Conservation (phyloP, 2,329 filamentous ascomycete genomes). For the Lachnum nothofagi region DNA sequence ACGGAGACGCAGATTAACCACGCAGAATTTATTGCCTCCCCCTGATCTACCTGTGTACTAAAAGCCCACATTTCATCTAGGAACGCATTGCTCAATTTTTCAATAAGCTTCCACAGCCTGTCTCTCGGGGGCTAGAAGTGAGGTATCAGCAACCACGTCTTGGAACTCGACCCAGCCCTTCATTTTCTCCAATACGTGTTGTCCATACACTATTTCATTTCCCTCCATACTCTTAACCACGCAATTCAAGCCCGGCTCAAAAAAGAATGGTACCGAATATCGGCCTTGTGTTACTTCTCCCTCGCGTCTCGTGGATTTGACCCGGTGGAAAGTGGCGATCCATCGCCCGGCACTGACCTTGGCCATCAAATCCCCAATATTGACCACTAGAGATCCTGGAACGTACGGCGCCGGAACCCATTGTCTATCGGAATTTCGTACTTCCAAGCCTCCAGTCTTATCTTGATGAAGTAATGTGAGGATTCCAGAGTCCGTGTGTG, state of each 20-base stretch:
- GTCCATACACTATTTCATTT: conserved; percentile 36
- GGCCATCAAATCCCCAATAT: conserved; percentile 41
- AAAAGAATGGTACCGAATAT: conserved; percentile 45
- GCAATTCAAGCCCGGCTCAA: conserved; percentile 41
- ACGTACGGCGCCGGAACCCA: conserved; percentile 45
- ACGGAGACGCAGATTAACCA: no score
- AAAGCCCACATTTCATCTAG: background rate
- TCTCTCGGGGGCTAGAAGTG: background rate
- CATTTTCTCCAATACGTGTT: conserved; percentile 41
- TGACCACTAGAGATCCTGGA: conserved; percentile 44
- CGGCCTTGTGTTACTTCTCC: conserved; percentile 9
- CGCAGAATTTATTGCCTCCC: background rate
- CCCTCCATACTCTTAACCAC: conserved; percentile 34
- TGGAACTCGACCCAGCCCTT: conserved; percentile 41
- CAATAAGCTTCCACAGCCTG: conserved; percentile 1
- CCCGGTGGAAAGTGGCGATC: conserved; percentile 42
- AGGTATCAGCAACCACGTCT: conserved; percentile 23
- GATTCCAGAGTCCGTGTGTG: conserved; percentile 42
- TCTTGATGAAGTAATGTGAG: conserved; percentile 46
- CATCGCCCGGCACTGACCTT: conserved; percentile 36
- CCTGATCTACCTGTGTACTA: background rate
- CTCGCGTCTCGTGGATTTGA: conserved; percentile 31
- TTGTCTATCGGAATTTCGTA: conserved; percentile 41
- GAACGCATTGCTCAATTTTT: background rate
- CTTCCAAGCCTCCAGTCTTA: conserved; percentile 42